These are phyloP conservation scores for Phalaenopsis equestris DNA, from an alignment of 106 monocot genomes.

Conservation along the genomic window DNA sequence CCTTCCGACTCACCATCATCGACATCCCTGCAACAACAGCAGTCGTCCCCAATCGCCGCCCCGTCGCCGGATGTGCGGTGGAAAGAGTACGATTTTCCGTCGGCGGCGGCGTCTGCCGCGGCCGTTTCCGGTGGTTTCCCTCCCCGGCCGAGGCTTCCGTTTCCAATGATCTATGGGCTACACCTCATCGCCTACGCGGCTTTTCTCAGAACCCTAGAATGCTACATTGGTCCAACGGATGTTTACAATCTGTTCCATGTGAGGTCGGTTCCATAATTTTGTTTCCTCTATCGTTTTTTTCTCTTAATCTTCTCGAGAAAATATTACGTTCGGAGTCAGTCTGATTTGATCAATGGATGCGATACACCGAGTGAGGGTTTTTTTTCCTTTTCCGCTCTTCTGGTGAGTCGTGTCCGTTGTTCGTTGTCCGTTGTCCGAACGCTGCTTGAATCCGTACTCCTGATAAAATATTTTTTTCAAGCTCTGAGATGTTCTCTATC, in stretches of 20 bases:
- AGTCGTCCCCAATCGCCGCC: background rate
- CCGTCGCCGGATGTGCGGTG: constrained; percentile 14
- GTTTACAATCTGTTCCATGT: constrained; percentile 60
- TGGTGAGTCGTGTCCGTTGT: too few relatives aligned
- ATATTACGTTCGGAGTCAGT: too few relatives aligned
- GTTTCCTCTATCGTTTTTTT: background rate
- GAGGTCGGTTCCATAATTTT: constrained; percentile 20
- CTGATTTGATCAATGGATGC: too few relatives aligned
- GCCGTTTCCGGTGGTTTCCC: background rate
- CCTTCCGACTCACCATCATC: background rate
- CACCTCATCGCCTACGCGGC: constrained; percentile 50
- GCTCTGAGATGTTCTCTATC: too few relatives aligned
- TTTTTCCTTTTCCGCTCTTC: background rate
- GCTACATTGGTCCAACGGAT: constrained; percentile 31
- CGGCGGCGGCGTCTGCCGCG: background rate
- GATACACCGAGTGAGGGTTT: too few relatives aligned
- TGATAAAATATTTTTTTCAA: too few relatives aligned
- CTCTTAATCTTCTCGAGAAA: background rate
- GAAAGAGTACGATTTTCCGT: constrained; percentile 47
- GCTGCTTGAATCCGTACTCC: too few relatives aligned
- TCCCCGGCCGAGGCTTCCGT: constrained; percentile 50
- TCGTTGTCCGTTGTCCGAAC: too few relatives aligned
- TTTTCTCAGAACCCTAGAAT: constrained; percentile 51
- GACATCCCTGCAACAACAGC: background rate
- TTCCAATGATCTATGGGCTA: constrained; percentile 48